Evolutionary conservation across 1,284 basidiomycete species (phyloP).

Genomic region (Melampsora allii-populina): DNA sequence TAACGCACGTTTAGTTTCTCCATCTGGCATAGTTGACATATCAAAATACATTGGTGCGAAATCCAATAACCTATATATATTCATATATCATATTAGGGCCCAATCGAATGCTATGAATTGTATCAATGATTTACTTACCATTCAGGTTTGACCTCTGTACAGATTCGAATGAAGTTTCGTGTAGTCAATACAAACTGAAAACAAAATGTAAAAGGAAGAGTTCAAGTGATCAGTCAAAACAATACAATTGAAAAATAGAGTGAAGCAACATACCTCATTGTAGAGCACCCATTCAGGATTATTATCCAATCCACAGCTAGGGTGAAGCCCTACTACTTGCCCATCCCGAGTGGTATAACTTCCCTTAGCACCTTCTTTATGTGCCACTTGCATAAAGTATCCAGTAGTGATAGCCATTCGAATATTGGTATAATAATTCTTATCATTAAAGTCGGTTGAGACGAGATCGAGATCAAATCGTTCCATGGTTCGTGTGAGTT

Average conservation of each 20-base stretch:
- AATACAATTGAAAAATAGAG: background rate
- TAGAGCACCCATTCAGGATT: constrained; percentile 96
- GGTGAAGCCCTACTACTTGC: constrained; percentile 88
- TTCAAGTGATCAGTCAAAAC: background rate
- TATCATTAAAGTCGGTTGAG: constrained; percentile 69
- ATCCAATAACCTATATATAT: constrained; percentile 68
- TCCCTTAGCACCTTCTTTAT: constrained; percentile 88
- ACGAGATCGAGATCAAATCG: constrained; percentile 67
- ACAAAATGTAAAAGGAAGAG: background rate
- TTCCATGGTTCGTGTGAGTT: constrained; percentile 91
- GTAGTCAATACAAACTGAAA: constrained; percentile 86
- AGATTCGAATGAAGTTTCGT: constrained; percentile 78
- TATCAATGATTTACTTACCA: constrained; percentile 61
- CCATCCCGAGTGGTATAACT: constrained; percentile 44
- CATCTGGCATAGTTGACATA: constrained; percentile 62
- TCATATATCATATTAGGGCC: background rate
- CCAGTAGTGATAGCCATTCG: constrained; percentile 82
- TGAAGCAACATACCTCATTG: constrained; percentile 60
- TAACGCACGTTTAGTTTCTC: constrained; percentile 70
- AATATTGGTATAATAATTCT: constrained; percentile 74
- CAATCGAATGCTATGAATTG: background rate
- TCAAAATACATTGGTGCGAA: constrained; percentile 77
- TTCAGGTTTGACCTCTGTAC: constrained; percentile 81
- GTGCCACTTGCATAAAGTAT: constrained; percentile 98
- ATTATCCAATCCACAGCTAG: constrained; percentile 86